Percentiles rank a stretch among this genome's conserved stretches.
Evolutionary conservation across 2,329 filamentous ascomycete genomes (phyloP).

Genomic region (Atkinsonella texensis): DNA sequence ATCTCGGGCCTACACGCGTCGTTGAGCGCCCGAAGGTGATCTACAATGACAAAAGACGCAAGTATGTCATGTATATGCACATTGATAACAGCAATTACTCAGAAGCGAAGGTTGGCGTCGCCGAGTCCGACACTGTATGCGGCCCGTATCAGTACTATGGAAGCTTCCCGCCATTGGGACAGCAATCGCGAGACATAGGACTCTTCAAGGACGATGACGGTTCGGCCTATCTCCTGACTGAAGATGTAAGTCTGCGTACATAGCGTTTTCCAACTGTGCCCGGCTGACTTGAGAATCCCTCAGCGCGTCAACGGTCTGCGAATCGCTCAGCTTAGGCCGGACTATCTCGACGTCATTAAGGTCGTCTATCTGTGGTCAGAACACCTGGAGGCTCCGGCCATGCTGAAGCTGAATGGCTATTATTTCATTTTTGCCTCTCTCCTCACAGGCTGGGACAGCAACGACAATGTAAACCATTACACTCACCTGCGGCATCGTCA

Average conservation of each 20-base stretch:
- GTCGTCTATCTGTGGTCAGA: constrained; percentile 40
- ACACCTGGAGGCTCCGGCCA: constrained; percentile 48
- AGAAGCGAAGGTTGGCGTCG: constrained; percentile 54
- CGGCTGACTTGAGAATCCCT: constrained; percentile 37
- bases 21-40: constrained; percentile 59
- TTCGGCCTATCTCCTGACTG: constrained; percentile 47
- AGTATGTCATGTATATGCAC: constrained; percentile 60
- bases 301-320: background rate
- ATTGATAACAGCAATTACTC: constrained; percentile 50
- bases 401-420: constrained; percentile 45
- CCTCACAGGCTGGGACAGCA: constrained; percentile 45
- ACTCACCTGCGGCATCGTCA: background rate
- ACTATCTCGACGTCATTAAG: constrained; percentile 25
- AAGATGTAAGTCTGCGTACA: constrained; percentile 42
- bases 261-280: constrained; percentile 25
- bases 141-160: constrained; percentile 37
- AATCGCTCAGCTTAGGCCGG: background rate
- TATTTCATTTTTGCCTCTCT: constrained; percentile 56
- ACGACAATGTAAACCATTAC: constrained; percentile 41
- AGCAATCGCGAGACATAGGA: constrained; percentile 42
- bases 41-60: constrained; percentile 49
- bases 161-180: constrained; percentile 23
- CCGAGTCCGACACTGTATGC: constrained; percentile 45
- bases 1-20: constrained; percentile 49
- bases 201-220: constrained; percentile 51